phyloP scores from a whole-genome alignment of 2,329 filamentous ascomycete genomes.

The Hypoxylon sp. region DNA sequence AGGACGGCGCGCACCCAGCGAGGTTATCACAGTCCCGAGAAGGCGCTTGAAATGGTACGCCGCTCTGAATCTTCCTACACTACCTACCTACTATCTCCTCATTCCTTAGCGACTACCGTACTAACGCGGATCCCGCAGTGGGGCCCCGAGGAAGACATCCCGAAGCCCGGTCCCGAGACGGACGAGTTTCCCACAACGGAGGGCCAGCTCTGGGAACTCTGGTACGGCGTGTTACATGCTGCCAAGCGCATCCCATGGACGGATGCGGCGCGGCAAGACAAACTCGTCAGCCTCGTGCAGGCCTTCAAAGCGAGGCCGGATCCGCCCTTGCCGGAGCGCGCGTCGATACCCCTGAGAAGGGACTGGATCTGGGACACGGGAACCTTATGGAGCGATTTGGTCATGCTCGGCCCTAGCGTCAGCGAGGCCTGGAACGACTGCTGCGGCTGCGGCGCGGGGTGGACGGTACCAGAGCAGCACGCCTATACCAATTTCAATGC shows the following conservation, averaged over 20 bases:
- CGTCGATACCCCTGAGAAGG: slow-evolving; percentile 15
- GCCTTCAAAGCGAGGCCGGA: slow-evolving; percentile 38
- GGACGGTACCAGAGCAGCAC: slow-evolving; percentile 33
- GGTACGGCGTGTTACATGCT: slow-evolving; percentile 43
- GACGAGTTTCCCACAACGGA: slow-evolving; percentile 16
- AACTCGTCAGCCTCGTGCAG: slow-evolving; percentile 33
- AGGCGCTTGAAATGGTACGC: slow-evolving; percentile 31
- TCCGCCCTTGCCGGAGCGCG: slow-evolving; percentile 10
- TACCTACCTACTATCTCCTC: neutral
- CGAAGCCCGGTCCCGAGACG: slow-evolving; percentile 13
- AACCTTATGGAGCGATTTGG: slow-evolving; percentile 22
- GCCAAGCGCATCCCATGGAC: slow-evolving; percentile 42
- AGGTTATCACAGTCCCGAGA: slow-evolving; percentile 8
- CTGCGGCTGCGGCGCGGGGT: slow-evolving; percentile 38
- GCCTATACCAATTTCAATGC: slow-evolving; percentile 41
- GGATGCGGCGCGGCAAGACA: slow-evolving; percentile 23
- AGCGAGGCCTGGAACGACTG: slow-evolving; percentile 43
- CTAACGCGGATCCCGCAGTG: slow-evolving; percentile 16
- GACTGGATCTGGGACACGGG: slow-evolving; percentile 35
- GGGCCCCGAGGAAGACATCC: slow-evolving; percentile 33
- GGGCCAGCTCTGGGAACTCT: slow-evolving; percentile 42
- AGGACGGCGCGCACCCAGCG: neutral
- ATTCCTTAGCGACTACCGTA: neutral
- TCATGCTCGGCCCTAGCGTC: slow-evolving; percentile 30
- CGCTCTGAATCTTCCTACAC: neutral